Evolutionary conservation across 352 stramenopile species (phyloP), one percentile per base, ranked within the genome.

Genomic region (Globisporangium okanoganense): DNA sequence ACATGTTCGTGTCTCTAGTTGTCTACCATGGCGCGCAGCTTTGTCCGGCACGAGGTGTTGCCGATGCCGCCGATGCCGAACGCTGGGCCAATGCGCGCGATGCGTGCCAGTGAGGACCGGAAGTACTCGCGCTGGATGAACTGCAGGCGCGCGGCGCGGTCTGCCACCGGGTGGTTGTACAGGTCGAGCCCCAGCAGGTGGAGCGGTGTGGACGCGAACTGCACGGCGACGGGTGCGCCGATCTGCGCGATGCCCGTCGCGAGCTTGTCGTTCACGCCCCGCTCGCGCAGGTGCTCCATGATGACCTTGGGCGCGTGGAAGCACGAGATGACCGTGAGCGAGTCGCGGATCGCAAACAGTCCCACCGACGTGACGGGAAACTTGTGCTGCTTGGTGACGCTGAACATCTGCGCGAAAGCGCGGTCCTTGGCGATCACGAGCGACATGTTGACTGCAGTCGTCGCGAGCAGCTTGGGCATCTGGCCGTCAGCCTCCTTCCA

Each of bases 41-140:
- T 61, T 43, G 76, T 65, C 25, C 81, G 78, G 60, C 78, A 81
- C 67, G 76, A 87, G 18, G 50, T 82, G 72, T 97, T 97, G 60
- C 88, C 86, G 49, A 97, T 78, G n/a, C 90, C 88, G 2, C 90
- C 90, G 53, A 97, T 82, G 13, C 90, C 90, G 64, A 96, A 97
- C 3, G 90, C 90, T 52, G 90, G 90, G 20, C 85, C 87, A 51
- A 97, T 95, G 35, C 90, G 87, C 9, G 71, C 83, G 45, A 97
- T 84, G 33, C 90, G 82, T n/a, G 88, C 88, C 10, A 81, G 31
- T 0, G 87, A 86, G 5, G 88, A 96, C 58, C 90, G 91, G 58
- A 86, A 22, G 62, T 96, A 97, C 67, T 95, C 87, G 27, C 80
- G 75, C 62, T 74, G 67, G 14, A 97, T 61, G 58, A 97, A 95